Conservation (phyloP, 345 rosid species). For the Citropsis articulata region DNA sequence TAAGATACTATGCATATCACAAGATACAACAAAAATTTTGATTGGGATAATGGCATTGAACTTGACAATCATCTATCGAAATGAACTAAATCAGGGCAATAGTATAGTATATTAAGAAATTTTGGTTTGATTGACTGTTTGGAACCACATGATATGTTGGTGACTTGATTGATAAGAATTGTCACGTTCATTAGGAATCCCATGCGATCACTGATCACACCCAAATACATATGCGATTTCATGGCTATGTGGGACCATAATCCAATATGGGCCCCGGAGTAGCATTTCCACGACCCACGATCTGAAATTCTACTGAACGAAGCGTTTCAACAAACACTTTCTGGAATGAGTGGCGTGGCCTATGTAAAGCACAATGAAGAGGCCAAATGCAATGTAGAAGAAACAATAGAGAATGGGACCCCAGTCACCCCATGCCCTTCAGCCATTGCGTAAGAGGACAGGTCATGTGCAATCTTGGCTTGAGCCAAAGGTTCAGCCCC, state of each 20-base stretch:
- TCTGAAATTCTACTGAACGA: not conserved
- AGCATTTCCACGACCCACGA: not conserved
- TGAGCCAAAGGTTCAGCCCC: not conserved
- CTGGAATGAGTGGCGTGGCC: not conserved
- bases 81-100: not conserved
- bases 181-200: not conserved
- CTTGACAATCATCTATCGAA: not conserved
- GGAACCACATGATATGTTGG: slow-evolving; percentile 26
- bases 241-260: slow-evolving; percentile 15
- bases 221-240: not conserved
- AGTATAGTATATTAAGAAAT: too few species aligned
- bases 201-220: slow-evolving; percentile 5
- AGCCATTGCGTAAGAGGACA: slow-evolving; percentile 13
- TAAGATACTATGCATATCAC: not conserved
- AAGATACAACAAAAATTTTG: not conserved
- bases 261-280: not conserved
- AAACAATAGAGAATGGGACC: slow-evolving; percentile 23
- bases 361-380: not conserved
- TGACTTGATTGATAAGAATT: not conserved
- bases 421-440: slow-evolving; percentile 32
- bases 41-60: not conserved
- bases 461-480: slow-evolving; percentile 28
- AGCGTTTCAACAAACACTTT: not conserved
- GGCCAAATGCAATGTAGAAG: slow-evolving; percentile 32
- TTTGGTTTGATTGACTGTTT: not conserved